These are phyloP conservation scores for Nepenthes mirabilis DNA, from an alignment of 148 eudicot species.

Conservation along the genomic window DNA sequence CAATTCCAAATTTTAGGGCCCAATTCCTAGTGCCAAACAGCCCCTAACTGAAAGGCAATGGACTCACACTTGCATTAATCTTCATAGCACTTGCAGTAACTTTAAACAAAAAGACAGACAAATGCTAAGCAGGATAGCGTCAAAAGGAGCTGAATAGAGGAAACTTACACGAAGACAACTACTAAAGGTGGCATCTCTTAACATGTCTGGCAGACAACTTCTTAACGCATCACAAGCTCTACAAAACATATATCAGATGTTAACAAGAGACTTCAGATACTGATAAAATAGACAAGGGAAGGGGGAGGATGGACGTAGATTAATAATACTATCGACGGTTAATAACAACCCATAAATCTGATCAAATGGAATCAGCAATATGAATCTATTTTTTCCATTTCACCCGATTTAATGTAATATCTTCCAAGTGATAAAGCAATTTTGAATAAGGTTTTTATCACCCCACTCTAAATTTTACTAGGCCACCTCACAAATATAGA, in stretches of 20 bases:
- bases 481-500: too few relatives aligned
- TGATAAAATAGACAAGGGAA: not conserved
- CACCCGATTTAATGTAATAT: too few relatives aligned
- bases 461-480: too few relatives aligned
- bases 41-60: too few relatives aligned
- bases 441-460: too few relatives aligned
- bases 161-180: slow-evolving; percentile 63
- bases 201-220: slow-evolving; percentile 70
- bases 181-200: slow-evolving; percentile 58
- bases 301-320: not conserved
- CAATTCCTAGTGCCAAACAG: too few relatives aligned
- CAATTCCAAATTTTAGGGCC: too few relatives aligned
- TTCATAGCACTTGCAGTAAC: not conserved
- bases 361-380: too few relatives aligned
- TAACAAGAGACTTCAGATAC: not conserved
- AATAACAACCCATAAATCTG: too few relatives aligned
- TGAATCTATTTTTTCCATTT: too few relatives aligned
- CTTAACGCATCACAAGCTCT: slow-evolving; percentile 90
- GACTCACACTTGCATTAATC: not conserved
- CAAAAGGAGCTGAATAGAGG: not conserved
- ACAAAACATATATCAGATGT: slow-evolving; percentile 8
- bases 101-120: not conserved
- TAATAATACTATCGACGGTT: not conserved
- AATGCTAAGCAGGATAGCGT: not conserved
- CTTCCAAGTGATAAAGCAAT: too few relatives aligned